These are phyloP conservation scores for Alternaria rosae DNA, from an alignment of 2,329 filamentous ascomycete genomes.

Conservation along the genomic window DNA sequence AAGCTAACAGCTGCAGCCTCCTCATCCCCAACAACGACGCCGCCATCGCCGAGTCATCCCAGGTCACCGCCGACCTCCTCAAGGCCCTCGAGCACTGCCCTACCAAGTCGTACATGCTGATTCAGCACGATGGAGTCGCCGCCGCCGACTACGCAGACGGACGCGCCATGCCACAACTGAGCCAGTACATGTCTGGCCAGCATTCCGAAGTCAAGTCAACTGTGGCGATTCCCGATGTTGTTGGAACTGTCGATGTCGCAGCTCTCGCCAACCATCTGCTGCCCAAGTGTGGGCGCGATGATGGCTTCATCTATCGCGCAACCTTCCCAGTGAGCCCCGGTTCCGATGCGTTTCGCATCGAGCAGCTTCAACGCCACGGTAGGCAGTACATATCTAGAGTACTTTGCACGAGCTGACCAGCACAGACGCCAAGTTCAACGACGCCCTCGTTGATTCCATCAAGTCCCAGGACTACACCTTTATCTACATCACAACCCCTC, in stretches of 20 bases:
- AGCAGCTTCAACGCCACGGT: constrained; percentile 32
- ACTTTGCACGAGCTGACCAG: constrained; percentile 7
- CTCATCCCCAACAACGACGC: constrained; percentile 33
- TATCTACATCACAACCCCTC: constrained; percentile 74
- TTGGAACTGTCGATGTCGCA: constrained; percentile 57
- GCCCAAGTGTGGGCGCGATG: constrained; percentile 55
- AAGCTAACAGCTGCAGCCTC: constrained; percentile 42
- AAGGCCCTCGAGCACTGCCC: constrained; percentile 69
- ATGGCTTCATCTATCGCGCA: constrained; percentile 31
- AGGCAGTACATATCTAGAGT: not conserved
- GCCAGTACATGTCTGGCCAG: constrained; percentile 57
- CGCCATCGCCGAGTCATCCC: constrained; percentile 53
- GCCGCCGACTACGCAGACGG: constrained; percentile 69
- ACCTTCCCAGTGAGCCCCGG: constrained; percentile 24
- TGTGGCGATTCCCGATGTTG: constrained; percentile 61
- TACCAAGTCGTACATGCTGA: constrained; percentile 77
- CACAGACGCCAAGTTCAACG: constrained; percentile 33
- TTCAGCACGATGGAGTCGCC: constrained; percentile 78
- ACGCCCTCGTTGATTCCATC: constrained; percentile 50
- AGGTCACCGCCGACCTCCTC: constrained; percentile 53
- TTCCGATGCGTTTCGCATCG: constrained; percentile 19
- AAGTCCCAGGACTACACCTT: constrained; percentile 70
- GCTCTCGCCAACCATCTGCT: constrained; percentile 54
- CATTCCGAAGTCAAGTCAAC: constrained; percentile 62
- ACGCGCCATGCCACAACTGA: constrained; percentile 62